Conservation (phyloP, 2,329 filamentous ascomycete species). For the Teratosphaeriaceae sp. region DNA sequence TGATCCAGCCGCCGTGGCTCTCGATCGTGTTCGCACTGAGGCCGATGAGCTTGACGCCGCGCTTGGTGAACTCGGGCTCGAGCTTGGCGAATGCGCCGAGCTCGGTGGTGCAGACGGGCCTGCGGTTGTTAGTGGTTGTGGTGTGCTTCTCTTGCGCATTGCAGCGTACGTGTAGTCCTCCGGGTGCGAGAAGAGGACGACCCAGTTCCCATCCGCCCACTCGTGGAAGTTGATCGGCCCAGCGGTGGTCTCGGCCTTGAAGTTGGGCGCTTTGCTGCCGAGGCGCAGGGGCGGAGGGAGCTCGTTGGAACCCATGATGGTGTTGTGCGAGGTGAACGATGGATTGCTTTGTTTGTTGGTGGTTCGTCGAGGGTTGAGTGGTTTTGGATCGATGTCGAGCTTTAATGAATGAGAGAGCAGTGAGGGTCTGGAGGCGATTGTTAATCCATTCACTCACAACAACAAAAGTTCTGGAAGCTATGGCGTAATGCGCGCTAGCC, state of each 20-base stretch:
- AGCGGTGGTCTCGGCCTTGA: conserved; percentile 60
- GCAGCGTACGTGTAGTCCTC: conserved; percentile 50
- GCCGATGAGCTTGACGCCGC: conserved; percentile 56
- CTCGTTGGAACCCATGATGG: conserved; percentile 7
- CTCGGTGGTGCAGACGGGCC: conserved; percentile 52
- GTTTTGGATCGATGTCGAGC: too few species aligned
- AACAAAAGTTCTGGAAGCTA: too few species aligned
- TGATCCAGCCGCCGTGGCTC: conserved; percentile 46
- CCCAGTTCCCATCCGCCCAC: conserved; percentile 64
- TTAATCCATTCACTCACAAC: too few species aligned
- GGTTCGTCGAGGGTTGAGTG: not conserved
- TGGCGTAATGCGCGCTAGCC: too few species aligned
- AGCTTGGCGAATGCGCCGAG: conserved; percentile 58
- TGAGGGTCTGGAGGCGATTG: too few species aligned
- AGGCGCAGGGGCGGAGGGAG: not conserved
- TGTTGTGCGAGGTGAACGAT: not conserved
- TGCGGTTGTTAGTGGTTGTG: not conserved
- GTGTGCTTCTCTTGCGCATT: not conserved
- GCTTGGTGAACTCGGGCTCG: conserved; percentile 57
- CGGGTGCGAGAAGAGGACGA: conserved; percentile 65
- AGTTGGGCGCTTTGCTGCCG: conserved; percentile 51
- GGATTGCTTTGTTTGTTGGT: not conserved
- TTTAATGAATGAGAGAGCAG: too few species aligned
- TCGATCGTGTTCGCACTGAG: conserved; percentile 46
- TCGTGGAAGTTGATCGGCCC: conserved; percentile 60